Evolutionary conservation across 2,329 filamentous ascomycete genomes (phyloP).

Genomic region (Fusarium armeniacum): DNA sequence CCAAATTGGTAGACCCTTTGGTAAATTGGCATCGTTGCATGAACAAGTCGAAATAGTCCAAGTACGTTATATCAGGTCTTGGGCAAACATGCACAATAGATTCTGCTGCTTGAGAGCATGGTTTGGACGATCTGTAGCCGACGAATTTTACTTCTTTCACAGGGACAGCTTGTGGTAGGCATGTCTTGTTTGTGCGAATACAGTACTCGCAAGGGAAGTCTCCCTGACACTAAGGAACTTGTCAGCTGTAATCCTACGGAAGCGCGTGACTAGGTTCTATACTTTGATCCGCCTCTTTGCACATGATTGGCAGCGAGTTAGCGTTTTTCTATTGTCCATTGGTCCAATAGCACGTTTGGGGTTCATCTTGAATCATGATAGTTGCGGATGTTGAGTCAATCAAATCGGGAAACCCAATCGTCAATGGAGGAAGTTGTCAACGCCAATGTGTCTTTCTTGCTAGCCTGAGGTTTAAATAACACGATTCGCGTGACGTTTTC

Average conservation of each 20-base stretch:
- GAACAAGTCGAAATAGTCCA: conserved; percentile 37
- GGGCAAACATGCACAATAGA: not conserved
- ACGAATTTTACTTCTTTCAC: conserved; percentile 25
- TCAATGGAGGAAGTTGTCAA: too few relatives aligned
- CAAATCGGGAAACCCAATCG: too few relatives aligned
- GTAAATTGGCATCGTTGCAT: conserved; percentile 44
- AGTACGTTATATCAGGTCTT: conserved; percentile 4
- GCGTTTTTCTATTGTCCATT: conserved; percentile 46
- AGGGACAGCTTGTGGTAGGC: conserved; percentile 23
- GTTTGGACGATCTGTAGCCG: not conserved
- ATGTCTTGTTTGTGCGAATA: conserved; percentile 44
- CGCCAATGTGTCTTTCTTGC: not conserved
- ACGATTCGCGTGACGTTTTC: too few relatives aligned
- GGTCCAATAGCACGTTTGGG: conserved; percentile 44
- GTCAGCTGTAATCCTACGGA: not conserved
- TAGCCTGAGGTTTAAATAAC: too few relatives aligned
- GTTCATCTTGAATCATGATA: rapidly evolving
- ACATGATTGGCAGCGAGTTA: conserved; percentile 49
- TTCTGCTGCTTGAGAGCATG: too few relatives aligned
- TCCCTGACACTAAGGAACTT: conserved; percentile 43
- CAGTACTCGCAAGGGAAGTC: conserved; percentile 49
- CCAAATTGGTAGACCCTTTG: conserved; percentile 9
- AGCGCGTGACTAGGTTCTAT: not conserved
- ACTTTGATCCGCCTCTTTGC: conserved; percentile 50
- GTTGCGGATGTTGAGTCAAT: too few relatives aligned